phyloP scores from a whole-genome alignment of 106 monocot species.

The Iris macrosiphon region DNA sequence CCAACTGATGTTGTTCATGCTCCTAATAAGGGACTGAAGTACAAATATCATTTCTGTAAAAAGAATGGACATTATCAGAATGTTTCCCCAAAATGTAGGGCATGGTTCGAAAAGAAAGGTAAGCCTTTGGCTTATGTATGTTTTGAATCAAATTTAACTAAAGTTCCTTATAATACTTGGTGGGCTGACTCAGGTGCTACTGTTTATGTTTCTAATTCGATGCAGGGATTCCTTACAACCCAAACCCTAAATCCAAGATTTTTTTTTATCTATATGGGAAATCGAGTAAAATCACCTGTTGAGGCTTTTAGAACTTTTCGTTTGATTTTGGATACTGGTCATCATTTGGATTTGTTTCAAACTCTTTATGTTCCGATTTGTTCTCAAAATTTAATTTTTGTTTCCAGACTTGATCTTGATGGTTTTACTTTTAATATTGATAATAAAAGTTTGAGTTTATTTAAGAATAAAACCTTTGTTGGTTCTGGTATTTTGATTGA shows the following conservation, averaged over 20 bases:
- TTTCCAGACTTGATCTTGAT: background rate
- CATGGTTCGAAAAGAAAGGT: no score
- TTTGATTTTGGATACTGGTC: background rate
- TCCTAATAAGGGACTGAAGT: no score
- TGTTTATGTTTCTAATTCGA: constrained; percentile 1
- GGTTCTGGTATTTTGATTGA: background rate
- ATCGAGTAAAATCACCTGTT: background rate
- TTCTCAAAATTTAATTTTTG: background rate
- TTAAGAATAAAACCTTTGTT: background rate
- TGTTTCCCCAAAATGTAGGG: background rate
- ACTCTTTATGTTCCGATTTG: background rate
- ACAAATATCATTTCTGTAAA: no score
- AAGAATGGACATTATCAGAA: no score
- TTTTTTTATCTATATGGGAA: background rate
- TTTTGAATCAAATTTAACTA: background rate
- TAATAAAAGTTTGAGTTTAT: background rate
- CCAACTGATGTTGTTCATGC: no score
- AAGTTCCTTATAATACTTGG: constrained; percentile 4
- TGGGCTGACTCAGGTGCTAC: background rate
- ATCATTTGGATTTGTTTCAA: background rate
- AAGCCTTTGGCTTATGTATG: no score
- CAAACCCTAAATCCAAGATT: background rate
- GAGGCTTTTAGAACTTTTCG: background rate
- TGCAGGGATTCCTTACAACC: constrained; percentile 1
- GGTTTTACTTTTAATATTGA: background rate